Percentiles rank a stretch among this genome's conserved stretches.
Evolutionary conservation across 2,329 filamentous ascomycete genomes (phyloP).

Genomic region (Huntiella bhutanensis): DNA sequence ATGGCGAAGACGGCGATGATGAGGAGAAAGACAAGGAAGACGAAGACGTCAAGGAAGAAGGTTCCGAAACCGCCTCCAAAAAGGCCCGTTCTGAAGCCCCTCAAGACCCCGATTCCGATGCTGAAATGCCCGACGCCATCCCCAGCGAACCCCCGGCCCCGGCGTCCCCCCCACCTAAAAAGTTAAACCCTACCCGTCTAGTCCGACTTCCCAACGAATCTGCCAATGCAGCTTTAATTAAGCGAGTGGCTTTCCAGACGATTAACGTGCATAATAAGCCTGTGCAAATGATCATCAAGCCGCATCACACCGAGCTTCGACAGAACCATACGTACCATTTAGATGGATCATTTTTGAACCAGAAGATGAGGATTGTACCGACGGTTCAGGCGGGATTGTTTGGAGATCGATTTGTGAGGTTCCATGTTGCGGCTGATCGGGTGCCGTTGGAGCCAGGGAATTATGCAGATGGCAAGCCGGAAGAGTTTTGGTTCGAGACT

Average conservation of each 20-base stretch:
- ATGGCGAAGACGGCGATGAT: neutral
- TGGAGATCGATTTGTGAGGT: constrained; percentile 10
- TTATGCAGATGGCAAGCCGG: constrained; percentile 32
- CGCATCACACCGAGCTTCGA: constrained; percentile 10
- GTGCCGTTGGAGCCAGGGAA: constrained; percentile 35
- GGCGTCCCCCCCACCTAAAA: neutral
- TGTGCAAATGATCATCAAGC: constrained; percentile 42
- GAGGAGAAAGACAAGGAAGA: neutral
- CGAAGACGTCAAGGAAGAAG: neutral
- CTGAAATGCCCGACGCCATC: no score
- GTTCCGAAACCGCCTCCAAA: no score
- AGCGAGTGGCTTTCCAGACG: constrained; percentile 29
- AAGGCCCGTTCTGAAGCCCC: no score
- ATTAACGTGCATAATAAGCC: constrained; percentile 51
- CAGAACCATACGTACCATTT: constrained; percentile 10
- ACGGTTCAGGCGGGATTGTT: constrained; percentile 6
- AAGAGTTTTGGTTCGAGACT: constrained; percentile 56
- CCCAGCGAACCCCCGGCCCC: neutral
- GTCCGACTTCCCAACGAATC: neutral
- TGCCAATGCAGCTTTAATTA: constrained; percentile 5
- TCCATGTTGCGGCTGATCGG: constrained; percentile 27
- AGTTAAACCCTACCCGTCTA: neutral
- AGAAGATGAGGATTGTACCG: constrained; percentile 11
- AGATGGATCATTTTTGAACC: constrained; percentile 8
- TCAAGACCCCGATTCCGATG: no score